Base-by-base conservation (phyloP, 805 yeast species). In the Wickerhamiella azymoides region DNA sequence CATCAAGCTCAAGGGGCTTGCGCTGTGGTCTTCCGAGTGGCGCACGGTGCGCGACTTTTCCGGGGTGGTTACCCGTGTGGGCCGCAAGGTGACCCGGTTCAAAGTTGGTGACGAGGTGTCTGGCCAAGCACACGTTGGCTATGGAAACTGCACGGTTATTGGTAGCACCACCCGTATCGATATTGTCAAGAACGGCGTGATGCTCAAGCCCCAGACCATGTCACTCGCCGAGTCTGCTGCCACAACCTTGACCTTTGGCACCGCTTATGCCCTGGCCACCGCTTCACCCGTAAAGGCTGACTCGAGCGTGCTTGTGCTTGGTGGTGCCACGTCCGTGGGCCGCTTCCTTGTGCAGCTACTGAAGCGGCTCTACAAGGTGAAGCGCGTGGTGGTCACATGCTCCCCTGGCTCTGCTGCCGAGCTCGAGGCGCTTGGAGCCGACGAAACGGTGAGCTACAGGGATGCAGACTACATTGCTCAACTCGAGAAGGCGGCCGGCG, bases 251-350 rank as follows among this genome's bases (percentile, higher is more conserved):
- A 78, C 75, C 0, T 74, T 71, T 52, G 75, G 76, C 14, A 79
- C 92, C 4, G 88, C 89, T 1, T 68, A 56, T 50, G 57, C 65
- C 41, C 55, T 68, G 39, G 58, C 71, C 24, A 56, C 57, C 7
- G 49, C 55, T 5, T 63, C 66, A 49, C 57, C 62, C 17, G 60
- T 72, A 17, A 64, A 63, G 9, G n/a, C 27, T 5, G 40, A 36
- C 35, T 25, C 47, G 16, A 33, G 32, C 14, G 73, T 80, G 3
- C 66, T 82, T 40, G 68, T 84, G 21, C 63, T 81, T 39, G 94
- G 94, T 30, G 92, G 82, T 25, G 77, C 81, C 11, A 79, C 93
- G 1, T 62, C 80, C 10, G 86, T 80, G n/a, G 86, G 88, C 19
- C 56, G 68, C 28, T 69, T 66, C 50, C 67, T 70, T 3, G 63